phyloP scores from a whole-genome alignment of 148 eudicot species.

The Agrostemma githago region DNA sequence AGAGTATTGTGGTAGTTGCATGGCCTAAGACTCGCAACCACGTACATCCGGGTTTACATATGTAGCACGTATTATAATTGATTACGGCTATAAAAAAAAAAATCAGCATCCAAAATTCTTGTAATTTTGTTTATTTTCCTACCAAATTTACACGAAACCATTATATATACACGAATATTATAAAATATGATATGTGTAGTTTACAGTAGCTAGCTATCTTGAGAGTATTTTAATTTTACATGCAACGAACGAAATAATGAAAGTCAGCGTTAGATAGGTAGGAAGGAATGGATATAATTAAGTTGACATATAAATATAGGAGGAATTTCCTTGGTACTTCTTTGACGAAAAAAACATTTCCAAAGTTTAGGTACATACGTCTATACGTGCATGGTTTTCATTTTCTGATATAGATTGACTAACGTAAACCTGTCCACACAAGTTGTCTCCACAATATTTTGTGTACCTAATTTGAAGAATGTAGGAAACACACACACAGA shows the following conservation, averaged over 20 bases:
- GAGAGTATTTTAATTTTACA: background rate
- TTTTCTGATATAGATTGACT: background rate
- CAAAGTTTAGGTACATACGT: background rate
- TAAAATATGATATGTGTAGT: too few species aligned
- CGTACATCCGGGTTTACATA: too few species aligned
- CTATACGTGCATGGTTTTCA: background rate
- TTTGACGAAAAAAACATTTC: background rate
- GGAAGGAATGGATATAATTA: background rate
- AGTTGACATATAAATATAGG: background rate
- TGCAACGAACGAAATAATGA: background rate
- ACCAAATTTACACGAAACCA: background rate
- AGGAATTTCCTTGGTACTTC: background rate
- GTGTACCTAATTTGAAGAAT: too few species aligned
- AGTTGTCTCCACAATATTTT: background rate
- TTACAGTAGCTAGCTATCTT: too few species aligned
- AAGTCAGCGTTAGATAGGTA: background rate
- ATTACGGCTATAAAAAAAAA: too few species aligned
- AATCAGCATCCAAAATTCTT: too few species aligned
- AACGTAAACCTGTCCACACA: background rate
- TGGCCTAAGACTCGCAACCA: too few species aligned
- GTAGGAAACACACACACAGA: too few species aligned
- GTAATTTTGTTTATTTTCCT: background rate
- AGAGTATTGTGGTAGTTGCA: too few species aligned
- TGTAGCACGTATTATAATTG: too few species aligned
- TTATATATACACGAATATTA: too few species aligned